phyloP scores from a whole-genome alignment of 2,329 filamentous ascomycete genomes.

The Colletotrichum agaves region DNA sequence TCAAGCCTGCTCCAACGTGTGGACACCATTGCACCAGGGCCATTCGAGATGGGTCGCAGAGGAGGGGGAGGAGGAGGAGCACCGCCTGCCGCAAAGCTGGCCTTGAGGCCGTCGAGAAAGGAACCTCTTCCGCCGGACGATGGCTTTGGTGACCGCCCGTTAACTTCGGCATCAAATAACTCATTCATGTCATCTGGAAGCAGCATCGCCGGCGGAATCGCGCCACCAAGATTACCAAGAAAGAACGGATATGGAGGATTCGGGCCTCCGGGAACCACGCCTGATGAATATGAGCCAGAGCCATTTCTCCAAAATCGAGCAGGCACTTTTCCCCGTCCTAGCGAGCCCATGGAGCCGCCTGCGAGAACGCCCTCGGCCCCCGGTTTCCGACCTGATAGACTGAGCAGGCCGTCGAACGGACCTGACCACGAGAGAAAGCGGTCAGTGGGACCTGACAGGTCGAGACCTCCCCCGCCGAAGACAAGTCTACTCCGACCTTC shows the following conservation, averaged over 20 bases:
- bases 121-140: conserved; percentile 39
- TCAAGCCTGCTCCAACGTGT: conserved; percentile 67
- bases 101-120: conserved; percentile 46
- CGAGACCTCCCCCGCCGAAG: conserved; percentile 63
- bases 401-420: conserved; percentile 43
- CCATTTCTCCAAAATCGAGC: conserved; percentile 55
- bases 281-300: conserved; percentile 51
- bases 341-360: conserved; percentile 50
- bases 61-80: conserved; percentile 43
- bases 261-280: conserved; percentile 56
- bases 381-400: conserved; percentile 53
- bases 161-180: conserved; percentile 47
- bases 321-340: conserved; percentile 63
- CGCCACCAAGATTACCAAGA: conserved; percentile 53
- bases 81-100: conserved; percentile 43
- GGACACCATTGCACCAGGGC: conserved; percentile 73
- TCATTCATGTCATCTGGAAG: conserved; percentile 35
- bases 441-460: conserved; percentile 61
- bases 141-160: conserved; percentile 42
- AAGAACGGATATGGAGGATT: conserved; percentile 70
- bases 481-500: conserved; percentile 58
- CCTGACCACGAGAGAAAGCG: conserved; percentile 48
- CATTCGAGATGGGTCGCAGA: conserved; percentile 67
- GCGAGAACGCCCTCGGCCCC: conserved; percentile 61
- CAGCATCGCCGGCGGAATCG: conserved; percentile 40